Percentiles rank a stretch among this genome's conserved stretches.
Evolutionary conservation across 1,284 basidiomycete species (phyloP).

Genomic region (Mixia osmundae): DNA sequence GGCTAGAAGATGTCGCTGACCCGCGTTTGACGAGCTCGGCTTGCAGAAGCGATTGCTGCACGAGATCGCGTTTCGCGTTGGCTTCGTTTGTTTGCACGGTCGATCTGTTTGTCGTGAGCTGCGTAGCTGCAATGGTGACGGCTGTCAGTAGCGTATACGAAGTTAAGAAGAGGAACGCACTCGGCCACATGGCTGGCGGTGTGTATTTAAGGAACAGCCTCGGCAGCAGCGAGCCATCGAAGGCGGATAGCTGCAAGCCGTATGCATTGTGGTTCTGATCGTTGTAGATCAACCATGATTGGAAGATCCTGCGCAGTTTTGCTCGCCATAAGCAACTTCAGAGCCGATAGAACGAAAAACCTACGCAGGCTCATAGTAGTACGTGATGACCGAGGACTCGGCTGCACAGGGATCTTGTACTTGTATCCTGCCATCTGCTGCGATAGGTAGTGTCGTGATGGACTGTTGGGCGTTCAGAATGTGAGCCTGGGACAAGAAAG

Average conservation of each 20-base stretch:
- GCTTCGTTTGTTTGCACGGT: too few species aligned
- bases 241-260: constrained; percentile 36
- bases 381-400: constrained; percentile 54
- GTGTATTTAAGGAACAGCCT: constrained; percentile 10
- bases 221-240: constrained; percentile 31
- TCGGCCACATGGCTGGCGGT: constrained; percentile 9
- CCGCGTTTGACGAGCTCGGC: too few species aligned
- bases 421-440: constrained; percentile 64
- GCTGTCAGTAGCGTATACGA: too few species aligned
- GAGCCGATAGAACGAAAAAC: not conserved
- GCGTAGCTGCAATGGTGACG: too few species aligned
- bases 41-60: too few species aligned
- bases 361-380: constrained; percentile 41
- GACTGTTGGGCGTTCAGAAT: constrained; percentile 23
- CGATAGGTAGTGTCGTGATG: constrained; percentile 41
- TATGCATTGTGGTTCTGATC: constrained; percentile 34
- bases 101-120: too few species aligned
- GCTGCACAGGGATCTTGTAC: constrained; percentile 74
- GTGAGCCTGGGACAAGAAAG: not conserved
- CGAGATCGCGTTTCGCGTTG: too few species aligned
- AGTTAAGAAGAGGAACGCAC: too few species aligned
- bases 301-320: constrained; percentile 22
- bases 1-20: too few species aligned
- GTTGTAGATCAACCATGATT: constrained; percentile 34
- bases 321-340: not conserved